phyloP scores from a whole-genome alignment of 2,329 filamentous ascomycete species.

The Sarocladium kiliense region DNA sequence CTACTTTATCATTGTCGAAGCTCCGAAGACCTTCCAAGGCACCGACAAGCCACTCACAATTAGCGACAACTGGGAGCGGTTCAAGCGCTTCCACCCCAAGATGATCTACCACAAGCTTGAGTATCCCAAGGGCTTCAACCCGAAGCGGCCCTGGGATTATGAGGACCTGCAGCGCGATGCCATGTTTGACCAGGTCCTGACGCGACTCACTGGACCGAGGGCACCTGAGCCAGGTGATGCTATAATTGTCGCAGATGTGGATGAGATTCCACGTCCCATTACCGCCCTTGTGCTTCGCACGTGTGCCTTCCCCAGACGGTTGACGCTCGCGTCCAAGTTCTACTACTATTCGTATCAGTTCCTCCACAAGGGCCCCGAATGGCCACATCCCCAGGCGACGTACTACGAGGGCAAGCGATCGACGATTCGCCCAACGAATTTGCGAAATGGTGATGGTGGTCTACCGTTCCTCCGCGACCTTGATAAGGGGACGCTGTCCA shows the following conservation, averaged over 20 bases:
- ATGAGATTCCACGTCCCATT: constrained; percentile 52
- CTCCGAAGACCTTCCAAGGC: constrained; percentile 38
- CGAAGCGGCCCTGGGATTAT: constrained; percentile 39
- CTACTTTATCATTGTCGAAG: constrained; percentile 61
- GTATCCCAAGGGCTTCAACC: constrained; percentile 35
- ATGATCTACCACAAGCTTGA: constrained; percentile 55
- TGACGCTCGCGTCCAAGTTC: constrained; percentile 46
- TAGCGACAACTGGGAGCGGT: constrained; percentile 42
- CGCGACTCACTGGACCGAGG: constrained; percentile 34
- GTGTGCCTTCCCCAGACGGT: constrained; percentile 46
- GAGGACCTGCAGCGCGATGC: constrained; percentile 51
- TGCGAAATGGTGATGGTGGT: constrained; percentile 43
- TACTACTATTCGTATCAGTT: constrained; percentile 57
- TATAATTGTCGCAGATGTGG: constrained; percentile 54
- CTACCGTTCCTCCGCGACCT: constrained; percentile 30
- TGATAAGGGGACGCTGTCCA: constrained; percentile 39
- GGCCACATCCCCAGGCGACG: constrained; percentile 57
- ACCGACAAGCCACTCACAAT: constrained; percentile 31
- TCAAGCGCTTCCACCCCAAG: constrained; percentile 50
- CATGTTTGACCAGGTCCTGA: constrained; percentile 52
- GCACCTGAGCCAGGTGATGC: constrained; percentile 46
- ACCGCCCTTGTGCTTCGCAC: constrained; percentile 42
- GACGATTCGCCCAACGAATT: constrained; percentile 49
- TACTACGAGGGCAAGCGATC: constrained; percentile 33
- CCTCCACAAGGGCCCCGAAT: constrained; percentile 33